phyloP scores from a whole-genome alignment of 176 grass and related monocot species.

The Puya raimondii region DNA sequence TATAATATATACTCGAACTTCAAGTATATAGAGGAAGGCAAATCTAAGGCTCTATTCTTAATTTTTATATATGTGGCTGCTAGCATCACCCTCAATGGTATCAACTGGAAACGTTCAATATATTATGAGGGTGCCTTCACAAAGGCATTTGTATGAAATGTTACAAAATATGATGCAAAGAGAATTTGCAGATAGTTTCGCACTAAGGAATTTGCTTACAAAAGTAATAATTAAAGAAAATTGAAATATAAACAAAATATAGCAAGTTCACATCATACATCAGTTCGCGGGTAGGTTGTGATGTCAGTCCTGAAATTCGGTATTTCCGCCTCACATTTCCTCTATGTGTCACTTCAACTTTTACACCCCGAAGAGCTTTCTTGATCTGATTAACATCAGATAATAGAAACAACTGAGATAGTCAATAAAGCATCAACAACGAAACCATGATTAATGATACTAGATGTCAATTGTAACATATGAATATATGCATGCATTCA shows the following conservation, averaged over 20 bases:
- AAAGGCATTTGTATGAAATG: background rate
- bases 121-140: too few relatives aligned
- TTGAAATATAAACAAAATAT: conserved; percentile 1
- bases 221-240: background rate
- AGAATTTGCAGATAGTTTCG: too few relatives aligned
- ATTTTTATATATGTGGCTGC: too few relatives aligned
- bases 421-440: background rate
- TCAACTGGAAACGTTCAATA: too few relatives aligned
- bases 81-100: too few relatives aligned
- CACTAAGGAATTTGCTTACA: background rate
- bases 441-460: background rate
- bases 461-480: too few relatives aligned
- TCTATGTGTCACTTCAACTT: conserved; percentile 98
- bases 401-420: background rate
- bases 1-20: too few relatives aligned
- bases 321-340: conserved; percentile 97
- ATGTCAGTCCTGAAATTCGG: conserved; percentile 78
- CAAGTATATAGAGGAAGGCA: too few relatives aligned
- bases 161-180: background rate
- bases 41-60: too few relatives aligned
- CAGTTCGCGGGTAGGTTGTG: conserved; percentile 83
- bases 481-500: background rate
- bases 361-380: conserved; percentile 81
- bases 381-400: conserved; percentile 62
- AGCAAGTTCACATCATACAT: conserved; percentile 43